phyloP scores from a whole-genome alignment of 441 rosid species.

The Arabidopsis lyrata region DNA sequence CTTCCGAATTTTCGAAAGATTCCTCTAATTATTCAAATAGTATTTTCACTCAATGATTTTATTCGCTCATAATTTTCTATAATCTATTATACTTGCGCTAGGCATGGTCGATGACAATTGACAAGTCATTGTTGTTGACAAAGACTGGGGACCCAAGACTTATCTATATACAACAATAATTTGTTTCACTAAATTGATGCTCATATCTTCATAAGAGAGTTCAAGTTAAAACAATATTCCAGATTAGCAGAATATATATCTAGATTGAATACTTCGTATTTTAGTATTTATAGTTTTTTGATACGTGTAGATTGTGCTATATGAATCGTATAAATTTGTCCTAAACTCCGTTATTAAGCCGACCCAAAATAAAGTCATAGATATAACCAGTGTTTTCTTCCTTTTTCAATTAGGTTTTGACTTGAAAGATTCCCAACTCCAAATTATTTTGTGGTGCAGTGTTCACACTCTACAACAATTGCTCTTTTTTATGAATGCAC shows the following conservation, averaged over 20 bases:
- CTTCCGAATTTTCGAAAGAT: background rate
- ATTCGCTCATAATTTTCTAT: background rate
- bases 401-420: constrained; percentile 8
- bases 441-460: background rate
- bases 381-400: constrained; percentile 7
- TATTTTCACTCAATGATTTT: background rate
- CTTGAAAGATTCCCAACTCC: constrained; percentile 21
- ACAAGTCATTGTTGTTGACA: constrained; percentile 9
- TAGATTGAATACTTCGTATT: background rate
- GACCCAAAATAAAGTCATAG: background rate
- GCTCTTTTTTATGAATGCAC: background rate
- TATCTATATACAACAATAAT: background rate
- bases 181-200: background rate
- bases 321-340: background rate
- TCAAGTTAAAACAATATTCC: background rate
- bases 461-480: background rate
- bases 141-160: background rate
- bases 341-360: background rate
- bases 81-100: background rate
- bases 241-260: background rate
- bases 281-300: background rate
- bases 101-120: background rate
- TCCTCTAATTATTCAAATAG: background rate
- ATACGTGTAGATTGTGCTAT: background rate
- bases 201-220: background rate